Percentiles rank a stretch among this genome's conserved stretches.
Evolutionary conservation across 192 early-diverging fungal genomes (phyloP).

Genomic region (Chytriomyces confervae): DNA sequence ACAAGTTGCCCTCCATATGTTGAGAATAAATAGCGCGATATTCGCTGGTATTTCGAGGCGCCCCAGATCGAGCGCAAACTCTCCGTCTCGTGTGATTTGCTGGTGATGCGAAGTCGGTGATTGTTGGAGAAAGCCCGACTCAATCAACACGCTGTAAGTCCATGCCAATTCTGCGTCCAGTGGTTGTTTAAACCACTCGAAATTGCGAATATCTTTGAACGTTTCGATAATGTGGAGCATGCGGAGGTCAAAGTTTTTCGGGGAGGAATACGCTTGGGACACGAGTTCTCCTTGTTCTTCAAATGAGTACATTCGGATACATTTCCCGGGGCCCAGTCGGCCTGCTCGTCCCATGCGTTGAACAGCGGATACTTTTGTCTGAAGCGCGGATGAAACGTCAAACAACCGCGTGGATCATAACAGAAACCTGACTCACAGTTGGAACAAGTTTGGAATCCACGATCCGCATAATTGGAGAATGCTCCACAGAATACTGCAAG

Average conservation of each 20-base stretch:
- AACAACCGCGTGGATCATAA: background rate
- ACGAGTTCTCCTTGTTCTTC: conserved; percentile 83
- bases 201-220: conserved; percentile 21
- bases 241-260: conserved; percentile 27
- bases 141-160: conserved; percentile 11
- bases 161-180: conserved; percentile 20
- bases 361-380: conserved; percentile 84
- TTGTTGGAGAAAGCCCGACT: conserved; percentile 6
- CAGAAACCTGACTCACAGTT: conserved; percentile 19
- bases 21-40: conserved; percentile 19
- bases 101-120: background rate
- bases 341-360: conserved; percentile 95
- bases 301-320: conserved; percentile 81
- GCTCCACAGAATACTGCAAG: conserved; percentile 49
- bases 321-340: conserved; percentile 86
- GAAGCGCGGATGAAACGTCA: background rate
- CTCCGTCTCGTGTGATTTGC: conserved; percentile 19
- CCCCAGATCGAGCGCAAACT: conserved; percentile 26
- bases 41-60: conserved; percentile 9
- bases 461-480: conserved; percentile 71
- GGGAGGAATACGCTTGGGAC: conserved; percentile 59
- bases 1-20: background rate
- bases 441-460: conserved; percentile 64
- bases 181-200: conserved; percentile 32
- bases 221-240: conserved; percentile 33